phyloP scores from a whole-genome alignment of 768 basidiomycete genomes.

The Scleroderma citrinum region DNA sequence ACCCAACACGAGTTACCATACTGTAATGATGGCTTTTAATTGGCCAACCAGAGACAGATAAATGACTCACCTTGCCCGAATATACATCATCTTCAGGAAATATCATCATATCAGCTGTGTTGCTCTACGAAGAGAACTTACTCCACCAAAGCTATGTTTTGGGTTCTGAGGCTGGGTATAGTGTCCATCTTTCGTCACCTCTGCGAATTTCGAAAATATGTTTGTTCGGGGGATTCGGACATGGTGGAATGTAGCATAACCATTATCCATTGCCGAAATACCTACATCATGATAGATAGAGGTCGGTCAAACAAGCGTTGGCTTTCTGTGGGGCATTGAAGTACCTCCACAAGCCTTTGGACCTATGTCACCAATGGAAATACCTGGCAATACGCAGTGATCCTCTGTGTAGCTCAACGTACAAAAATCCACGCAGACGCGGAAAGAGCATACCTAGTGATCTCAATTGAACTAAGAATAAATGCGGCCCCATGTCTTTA shows the following conservation, averaged over 20 bases:
- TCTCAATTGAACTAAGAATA: constrained; percentile 69
- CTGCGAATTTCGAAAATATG: constrained; percentile 73
- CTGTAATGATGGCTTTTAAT: constrained; percentile 25
- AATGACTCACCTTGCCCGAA: constrained; percentile 48
- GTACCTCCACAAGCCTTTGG: constrained; percentile 31
- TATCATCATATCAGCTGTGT: not conserved
- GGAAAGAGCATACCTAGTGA: constrained; percentile 42
- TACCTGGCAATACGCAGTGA: constrained; percentile 55
- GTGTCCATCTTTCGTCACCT: constrained; percentile 56
- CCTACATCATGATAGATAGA: constrained; percentile 32
- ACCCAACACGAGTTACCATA: constrained; percentile 59
- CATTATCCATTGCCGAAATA: constrained; percentile 52
- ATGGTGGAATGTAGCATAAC: constrained; percentile 60
- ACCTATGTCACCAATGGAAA: constrained; percentile 64
- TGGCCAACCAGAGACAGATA: not conserved
- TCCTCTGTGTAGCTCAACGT: constrained; percentile 37
- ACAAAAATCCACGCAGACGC: not conserved
- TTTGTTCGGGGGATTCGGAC: constrained; percentile 61
- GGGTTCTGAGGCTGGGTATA: constrained; percentile 67
- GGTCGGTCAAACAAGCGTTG: not conserved
- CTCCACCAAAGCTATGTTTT: constrained; percentile 72
- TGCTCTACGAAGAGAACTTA: constrained; percentile 29
- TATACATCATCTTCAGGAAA: constrained; percentile 58
- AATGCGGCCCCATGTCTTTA: constrained; percentile 61
- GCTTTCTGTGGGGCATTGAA: not conserved